These are phyloP conservation scores for Crithidia expoeki DNA, from an alignment of 208 protist genomes.

Conservation along the genomic window DNA sequence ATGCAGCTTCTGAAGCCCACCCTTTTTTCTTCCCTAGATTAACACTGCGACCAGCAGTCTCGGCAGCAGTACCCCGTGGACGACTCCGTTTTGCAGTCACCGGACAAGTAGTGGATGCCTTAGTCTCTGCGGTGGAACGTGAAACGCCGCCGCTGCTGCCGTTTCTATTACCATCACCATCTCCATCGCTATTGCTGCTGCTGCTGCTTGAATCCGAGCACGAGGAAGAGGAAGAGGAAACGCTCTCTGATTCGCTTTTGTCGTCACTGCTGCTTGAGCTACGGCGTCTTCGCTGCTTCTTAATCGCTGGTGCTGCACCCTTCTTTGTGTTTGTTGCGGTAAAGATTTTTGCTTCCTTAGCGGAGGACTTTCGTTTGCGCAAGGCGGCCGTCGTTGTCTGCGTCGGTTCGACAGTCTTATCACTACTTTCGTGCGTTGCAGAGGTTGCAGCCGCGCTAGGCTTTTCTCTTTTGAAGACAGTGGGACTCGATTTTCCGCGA, in stretches of 20 bases:
- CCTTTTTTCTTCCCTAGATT: neutral
- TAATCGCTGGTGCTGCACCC: neutral
- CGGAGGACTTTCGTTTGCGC: neutral
- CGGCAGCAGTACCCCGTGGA: neutral
- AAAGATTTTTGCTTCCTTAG: neutral
- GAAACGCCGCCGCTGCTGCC: conserved; percentile 5
- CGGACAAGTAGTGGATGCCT: neutral
- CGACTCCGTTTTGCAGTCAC: neutral
- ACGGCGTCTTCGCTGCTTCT: neutral
- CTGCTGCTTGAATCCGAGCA: conserved; percentile 7
- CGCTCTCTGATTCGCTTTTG: neutral
- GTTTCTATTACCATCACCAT: neutral
- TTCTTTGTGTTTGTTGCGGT: neutral
- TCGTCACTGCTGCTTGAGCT: neutral
- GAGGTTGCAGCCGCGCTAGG: neutral
- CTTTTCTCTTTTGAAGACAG: neutral
- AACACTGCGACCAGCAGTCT: neutral
- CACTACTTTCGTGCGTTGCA: neutral
- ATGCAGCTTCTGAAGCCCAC: neutral
- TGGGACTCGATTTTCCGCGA: neutral
- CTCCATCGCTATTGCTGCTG: conserved; percentile 9
- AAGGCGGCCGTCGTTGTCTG: neutral
- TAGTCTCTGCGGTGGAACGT: neutral
- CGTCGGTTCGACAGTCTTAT: too few relatives aligned
- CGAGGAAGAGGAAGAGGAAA: neutral